Evolutionary conservation across 2,329 filamentous ascomycete genomes (phyloP).

Genomic region (Apiospora kogelbergensis): DNA sequence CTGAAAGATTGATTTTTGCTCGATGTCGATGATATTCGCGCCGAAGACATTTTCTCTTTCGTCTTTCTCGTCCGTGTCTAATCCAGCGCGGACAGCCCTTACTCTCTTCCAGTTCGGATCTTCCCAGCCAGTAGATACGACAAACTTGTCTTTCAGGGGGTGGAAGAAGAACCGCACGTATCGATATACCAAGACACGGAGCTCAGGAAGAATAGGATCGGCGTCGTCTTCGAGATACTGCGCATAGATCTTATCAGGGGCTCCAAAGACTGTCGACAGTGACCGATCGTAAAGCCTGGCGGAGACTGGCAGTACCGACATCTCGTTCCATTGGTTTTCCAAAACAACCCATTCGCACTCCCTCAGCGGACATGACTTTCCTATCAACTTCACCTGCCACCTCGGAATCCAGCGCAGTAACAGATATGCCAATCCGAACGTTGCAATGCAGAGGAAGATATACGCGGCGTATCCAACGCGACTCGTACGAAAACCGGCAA

Average conservation of each 20-base stretch:
- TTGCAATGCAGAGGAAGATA: slow-evolving; percentile 66
- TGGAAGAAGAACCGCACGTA: slow-evolving; percentile 94
- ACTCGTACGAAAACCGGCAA: slow-evolving; percentile 87
- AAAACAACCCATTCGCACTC: slow-evolving; percentile 90
- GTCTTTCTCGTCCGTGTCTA: slow-evolving; percentile 86
- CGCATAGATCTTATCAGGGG: slow-evolving; percentile 58
- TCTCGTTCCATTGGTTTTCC: slow-evolving; percentile 97
- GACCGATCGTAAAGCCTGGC: slow-evolving; percentile 52
- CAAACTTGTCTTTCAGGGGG: slow-evolving; percentile 83
- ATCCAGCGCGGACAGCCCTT: slow-evolving; percentile 70
- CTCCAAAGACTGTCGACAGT: slow-evolving; percentile 66
- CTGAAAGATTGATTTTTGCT: slow-evolving; percentile 81
- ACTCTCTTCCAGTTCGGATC: slow-evolving; percentile 86
- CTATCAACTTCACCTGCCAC: slow-evolving; percentile 78
- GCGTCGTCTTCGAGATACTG: slow-evolving; percentile 64
- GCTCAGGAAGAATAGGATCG: slow-evolving; percentile 72
- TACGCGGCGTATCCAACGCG: slow-evolving; percentile 68
- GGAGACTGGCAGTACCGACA: slow-evolving; percentile 71
- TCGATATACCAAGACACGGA: slow-evolving; percentile 84
- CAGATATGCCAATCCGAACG: slow-evolving; percentile 78
- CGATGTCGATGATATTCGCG: slow-evolving; percentile 86
- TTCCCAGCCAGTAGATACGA: slow-evolving; percentile 88
- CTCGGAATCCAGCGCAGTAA: slow-evolving; percentile 86
- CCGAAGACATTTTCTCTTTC: slow-evolving; percentile 85
- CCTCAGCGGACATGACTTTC: slow-evolving; percentile 65